Evolutionary conservation across 23 red algal genomes (phyloP), one percentile per base, ranked within the genome.

Genomic region (Chondrus crispus): DNA sequence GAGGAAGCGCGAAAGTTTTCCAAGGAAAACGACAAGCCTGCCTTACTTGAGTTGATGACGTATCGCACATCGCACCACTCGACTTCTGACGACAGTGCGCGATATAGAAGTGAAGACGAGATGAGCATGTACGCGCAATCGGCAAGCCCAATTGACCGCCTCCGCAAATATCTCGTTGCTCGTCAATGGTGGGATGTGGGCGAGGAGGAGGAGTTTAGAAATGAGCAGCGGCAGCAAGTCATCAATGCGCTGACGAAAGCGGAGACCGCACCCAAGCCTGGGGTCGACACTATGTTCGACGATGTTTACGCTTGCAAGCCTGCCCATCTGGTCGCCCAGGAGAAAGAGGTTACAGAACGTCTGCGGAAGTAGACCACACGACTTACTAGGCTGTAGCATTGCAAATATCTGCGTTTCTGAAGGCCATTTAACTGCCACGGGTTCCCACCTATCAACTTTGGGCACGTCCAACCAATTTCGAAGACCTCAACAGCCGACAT

Each of bases 31-130:
- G 14, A 26, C 57, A 51, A 60, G 30, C 93, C 93, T 3, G 28
- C 90, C 36, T 81, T 91, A 33, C 39, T 91, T 52, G 93, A 95
- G 83, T 29, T 95, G 2, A 32, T 95, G n/a, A 91, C 93, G 54
- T 91, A 95, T 81, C 70, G 85, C 46, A 60, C 46, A 20, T 70
- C 49, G 19, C 87, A 85, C 48, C 93, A 90, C 48, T 83, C 71
- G 6, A 95, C 93, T 10, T 62, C 63, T 24, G 93, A 95, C 76
- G 93, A 95, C 37, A 83, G 85, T 26, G 74, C 85, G 39, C 93
- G 73, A 11, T 95, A 95, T 52, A 73, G 93, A 22, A 33, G 53
- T 18, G 47, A 26, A 37, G 55, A 85, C 2, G 93, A 95, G 68
- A 81, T 93, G 42, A 64, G 90, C 1, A 36, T 58, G 26, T 89